Conservation (phyloP, 441 rosid species). For the Syzygium malaccense region DNA sequence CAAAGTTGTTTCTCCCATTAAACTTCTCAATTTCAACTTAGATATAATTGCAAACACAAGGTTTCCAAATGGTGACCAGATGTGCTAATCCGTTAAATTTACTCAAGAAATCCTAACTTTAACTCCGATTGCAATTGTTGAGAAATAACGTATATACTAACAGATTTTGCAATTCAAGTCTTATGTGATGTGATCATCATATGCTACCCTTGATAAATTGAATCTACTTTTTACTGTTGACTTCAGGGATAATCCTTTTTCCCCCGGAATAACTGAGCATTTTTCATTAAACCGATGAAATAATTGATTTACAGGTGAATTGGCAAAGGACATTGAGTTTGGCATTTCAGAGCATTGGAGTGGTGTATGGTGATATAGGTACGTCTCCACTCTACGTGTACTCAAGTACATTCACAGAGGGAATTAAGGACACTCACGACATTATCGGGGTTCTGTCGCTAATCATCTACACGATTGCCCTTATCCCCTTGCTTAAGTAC, state of each 20-base stretch:
- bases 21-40: no score
- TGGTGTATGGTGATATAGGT: conserved; percentile 72
- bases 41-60: no score
- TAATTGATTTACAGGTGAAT: conserved; percentile 12
- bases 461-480: conserved; percentile 51
- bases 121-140: no score
- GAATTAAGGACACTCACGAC: conserved; percentile 36
- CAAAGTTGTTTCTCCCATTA: no score
- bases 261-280: not conserved
- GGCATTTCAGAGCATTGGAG: conserved; percentile 69
- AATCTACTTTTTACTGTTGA: not conserved
- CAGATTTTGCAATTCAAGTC: no score
- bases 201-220: no score
- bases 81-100: no score
- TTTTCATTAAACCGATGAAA: no score
- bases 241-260: not conserved
- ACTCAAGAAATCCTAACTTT: no score
- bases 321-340: conserved; percentile 57
- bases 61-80: no score
- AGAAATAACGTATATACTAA: no score
- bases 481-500: conserved; percentile 58
- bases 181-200: not conserved
- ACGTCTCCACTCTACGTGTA: conserved; percentile 76
- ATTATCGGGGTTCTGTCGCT: conserved; percentile 58
- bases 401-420: conserved; percentile 47